Percentiles rank a stretch among this genome's conserved stretches.
Evolutionary conservation across 2,329 filamentous ascomycete genomes (phyloP).

Genomic region (Diplodia sapinea): DNA sequence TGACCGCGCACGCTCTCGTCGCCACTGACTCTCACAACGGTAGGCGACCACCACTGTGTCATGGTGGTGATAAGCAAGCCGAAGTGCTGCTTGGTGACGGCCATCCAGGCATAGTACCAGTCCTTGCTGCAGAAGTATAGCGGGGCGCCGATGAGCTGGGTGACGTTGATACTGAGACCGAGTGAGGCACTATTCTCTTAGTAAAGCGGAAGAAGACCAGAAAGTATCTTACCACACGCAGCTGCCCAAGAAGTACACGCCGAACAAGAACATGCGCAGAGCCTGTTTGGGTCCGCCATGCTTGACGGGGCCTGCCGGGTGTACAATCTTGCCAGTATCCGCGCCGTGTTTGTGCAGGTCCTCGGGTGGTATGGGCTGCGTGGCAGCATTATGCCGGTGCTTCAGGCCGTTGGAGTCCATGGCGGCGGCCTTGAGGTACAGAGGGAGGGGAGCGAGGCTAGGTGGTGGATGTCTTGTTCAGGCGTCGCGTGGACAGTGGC

Average conservation of each 20-base stretch:
- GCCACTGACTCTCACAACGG: slow-evolving; percentile 78
- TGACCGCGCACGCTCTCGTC: slow-evolving; percentile 80
- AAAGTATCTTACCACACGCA: slow-evolving; percentile 47
- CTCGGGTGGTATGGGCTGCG: slow-evolving; percentile 22
- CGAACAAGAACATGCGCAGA: slow-evolving; percentile 53
- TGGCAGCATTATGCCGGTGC: slow-evolving; percentile 38
- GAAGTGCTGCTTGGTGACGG: slow-evolving; percentile 84
- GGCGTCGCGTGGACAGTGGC: slow-evolving; percentile 22
- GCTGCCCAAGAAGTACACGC: slow-evolving; percentile 53
- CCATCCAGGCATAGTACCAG: slow-evolving; percentile 83
- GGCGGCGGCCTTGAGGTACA: background rate
- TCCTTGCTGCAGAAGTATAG: slow-evolving; percentile 76
- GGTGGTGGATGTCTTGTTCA: background rate
- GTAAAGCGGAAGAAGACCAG: slow-evolving; percentile 31
- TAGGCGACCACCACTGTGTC: slow-evolving; percentile 85
- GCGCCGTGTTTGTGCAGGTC: slow-evolving; percentile 15
- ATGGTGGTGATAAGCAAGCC: slow-evolving; percentile 76
- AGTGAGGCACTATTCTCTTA: slow-evolving; percentile 14
- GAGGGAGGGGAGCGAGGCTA: slow-evolving; percentile 3
- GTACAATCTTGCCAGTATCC: slow-evolving; percentile 31
- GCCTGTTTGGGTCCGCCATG: slow-evolving; percentile 52
- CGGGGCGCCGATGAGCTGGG: slow-evolving; percentile 74
- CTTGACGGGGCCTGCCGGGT: slow-evolving; percentile 48
- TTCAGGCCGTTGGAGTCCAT: slow-evolving; percentile 43
- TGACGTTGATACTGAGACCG: slow-evolving; percentile 57